Base-by-base conservation (phyloP, 78 protist genomes). In the Tieghemostelium lacteum region DNA sequence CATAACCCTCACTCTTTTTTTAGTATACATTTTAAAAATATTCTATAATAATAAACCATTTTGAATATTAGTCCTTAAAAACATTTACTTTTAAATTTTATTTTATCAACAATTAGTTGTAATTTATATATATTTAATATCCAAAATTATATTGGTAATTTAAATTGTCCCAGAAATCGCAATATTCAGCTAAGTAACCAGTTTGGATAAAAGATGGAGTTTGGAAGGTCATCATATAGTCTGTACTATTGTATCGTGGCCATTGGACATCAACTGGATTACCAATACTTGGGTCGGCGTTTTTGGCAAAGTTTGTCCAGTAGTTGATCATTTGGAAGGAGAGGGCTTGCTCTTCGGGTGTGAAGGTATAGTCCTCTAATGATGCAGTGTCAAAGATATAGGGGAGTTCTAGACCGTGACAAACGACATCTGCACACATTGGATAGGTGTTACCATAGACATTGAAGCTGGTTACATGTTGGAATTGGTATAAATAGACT, bases 381-480 rank as follows among this genome's bases (percentile, higher is more conserved):
- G 22, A 10, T 36, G 73, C 69, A 31, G 64, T 73, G 3, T 75
- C 55, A 39, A 87, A 87, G 28, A 87, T 69, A 36, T 75, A 87
- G 26, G 86, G 86, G 22, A 88, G 34, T 55, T 88, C 94, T 22
- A 60, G 34, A 20, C 88, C 94, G 40, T 88, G 94, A 36, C 94
- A 88, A 20, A 74, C 94, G 8, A 10, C 20, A 49, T 33, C 57
- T 6, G 42, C 71, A 54, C 94, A 88, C 36, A 24, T 19, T 33
- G 78, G 74, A 40, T 29, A 73, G 1, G 8, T n/a, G 45, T 17
- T 19, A 33, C 40, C 39, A 37, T 86, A 86, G 1, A 58, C 73
- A 62, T 86, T 57, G 36, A 86, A 86, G 3, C 85, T 72, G n/a
- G 86, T 31, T 29, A 74, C 65, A 42, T 86, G 93, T 55, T 73